Percentiles rank a stretch among this genome's conserved stretches.
Evolutionary conservation across 768 basidiomycete species (phyloP).

Genomic region (Boletus subcaerulescens): DNA sequence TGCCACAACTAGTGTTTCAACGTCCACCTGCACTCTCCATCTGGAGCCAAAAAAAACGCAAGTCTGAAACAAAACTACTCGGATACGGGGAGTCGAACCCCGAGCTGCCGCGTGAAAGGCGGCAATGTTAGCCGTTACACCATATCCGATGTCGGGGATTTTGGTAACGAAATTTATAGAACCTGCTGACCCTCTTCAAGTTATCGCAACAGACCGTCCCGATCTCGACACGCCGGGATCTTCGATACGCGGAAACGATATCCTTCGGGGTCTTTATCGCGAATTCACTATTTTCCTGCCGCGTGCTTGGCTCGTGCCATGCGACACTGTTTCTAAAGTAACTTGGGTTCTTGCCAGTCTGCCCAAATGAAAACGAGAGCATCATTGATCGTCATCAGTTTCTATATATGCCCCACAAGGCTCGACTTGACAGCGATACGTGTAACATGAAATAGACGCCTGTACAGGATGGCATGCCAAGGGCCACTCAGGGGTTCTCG

Average conservation of each 20-base stretch:
- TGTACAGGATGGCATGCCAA: conserved; percentile 26
- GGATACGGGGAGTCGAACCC: conserved; percentile 36
- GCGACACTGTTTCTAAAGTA: neutral
- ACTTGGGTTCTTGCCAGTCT: no score
- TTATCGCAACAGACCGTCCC: no score
- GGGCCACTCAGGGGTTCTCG: neutral
- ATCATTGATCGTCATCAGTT: neutral
- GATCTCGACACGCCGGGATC: neutral
- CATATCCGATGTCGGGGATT: conserved; percentile 39
- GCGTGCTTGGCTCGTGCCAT: conserved; percentile 3
- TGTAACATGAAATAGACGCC: conserved; percentile 5
- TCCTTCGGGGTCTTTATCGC: neutral
- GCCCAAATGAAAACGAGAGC: neutral
- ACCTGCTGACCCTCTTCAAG: no score
- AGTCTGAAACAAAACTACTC: conserved; percentile 7
- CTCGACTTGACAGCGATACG: neutral
- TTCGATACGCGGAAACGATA: neutral
- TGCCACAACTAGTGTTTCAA: no score
- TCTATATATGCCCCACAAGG: neutral
- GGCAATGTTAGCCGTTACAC: conserved; percentile 69
- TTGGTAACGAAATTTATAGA: no score
- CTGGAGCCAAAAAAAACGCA: no score
- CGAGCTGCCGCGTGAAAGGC: conserved; percentile 54
- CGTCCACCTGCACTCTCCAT: no score
- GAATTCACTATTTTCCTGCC: neutral